These are phyloP conservation scores for Falciphora oryzae DNA, from an alignment of 2,329 filamentous ascomycete genomes.

Conservation along the genomic window DNA sequence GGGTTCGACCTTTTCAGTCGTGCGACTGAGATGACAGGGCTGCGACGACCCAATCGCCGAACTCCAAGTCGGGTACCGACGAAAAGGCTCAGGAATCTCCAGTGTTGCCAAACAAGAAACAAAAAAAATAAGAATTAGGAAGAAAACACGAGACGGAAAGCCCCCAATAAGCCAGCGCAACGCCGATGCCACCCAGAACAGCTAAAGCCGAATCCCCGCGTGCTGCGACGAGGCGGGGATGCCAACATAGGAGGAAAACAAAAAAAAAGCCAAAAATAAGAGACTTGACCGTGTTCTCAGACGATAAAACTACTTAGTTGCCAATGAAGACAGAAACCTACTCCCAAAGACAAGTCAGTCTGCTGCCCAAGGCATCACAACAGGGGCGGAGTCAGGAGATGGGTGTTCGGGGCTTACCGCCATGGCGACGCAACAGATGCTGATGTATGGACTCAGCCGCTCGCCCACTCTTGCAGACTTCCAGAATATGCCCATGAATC, in stretches of 20 bases:
- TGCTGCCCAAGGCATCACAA: background rate
- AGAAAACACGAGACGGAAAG: background rate
- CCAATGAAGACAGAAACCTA: conserved; percentile 15
- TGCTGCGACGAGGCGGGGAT: background rate
- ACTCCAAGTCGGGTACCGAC: too few species aligned
- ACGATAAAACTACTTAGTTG: conserved; percentile 9
- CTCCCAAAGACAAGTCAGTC: background rate
- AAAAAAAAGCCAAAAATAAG: background rate
- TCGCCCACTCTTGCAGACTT: conserved; percentile 92
- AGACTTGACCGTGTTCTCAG: background rate
- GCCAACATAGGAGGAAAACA: background rate
- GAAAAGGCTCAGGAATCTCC: background rate
- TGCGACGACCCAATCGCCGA: background rate
- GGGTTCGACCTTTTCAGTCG: background rate
- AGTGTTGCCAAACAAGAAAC: background rate
- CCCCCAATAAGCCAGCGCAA: background rate
- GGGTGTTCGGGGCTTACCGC: conserved; percentile 50
- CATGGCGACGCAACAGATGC: conserved; percentile 89
- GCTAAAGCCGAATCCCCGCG: background rate
- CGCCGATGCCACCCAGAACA: background rate
- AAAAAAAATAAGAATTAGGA: background rate
- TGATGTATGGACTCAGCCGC: conserved; percentile 89
- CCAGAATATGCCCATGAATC: conserved; percentile 85
- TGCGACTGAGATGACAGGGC: background rate
- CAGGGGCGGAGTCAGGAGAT: background rate